These are phyloP conservation scores for Lichtheimia corymbifera DNA, from an alignment of 371 early-diverging fungal genomes.

Conservation along the genomic window DNA sequence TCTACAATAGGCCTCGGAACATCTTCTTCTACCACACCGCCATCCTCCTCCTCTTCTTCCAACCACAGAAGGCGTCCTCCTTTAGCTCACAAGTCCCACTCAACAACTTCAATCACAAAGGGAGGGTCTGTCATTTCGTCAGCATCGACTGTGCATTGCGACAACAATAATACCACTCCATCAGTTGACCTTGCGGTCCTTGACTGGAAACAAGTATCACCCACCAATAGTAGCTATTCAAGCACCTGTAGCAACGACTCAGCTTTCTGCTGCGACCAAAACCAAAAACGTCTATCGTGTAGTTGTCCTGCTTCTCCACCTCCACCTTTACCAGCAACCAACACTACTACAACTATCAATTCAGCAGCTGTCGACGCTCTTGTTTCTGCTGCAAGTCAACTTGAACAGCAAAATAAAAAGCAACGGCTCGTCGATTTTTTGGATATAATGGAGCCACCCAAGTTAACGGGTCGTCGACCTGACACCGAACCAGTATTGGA, in stretches of 20 bases:
- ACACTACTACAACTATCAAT: slow-evolving; percentile 2
- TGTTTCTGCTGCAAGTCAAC: slow-evolving; percentile 14
- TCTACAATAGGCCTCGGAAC: slow-evolving; percentile 1
- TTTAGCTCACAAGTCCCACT: slow-evolving; percentile 25
- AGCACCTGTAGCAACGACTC: slow-evolving; percentile 1
- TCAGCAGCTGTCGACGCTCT: slow-evolving; percentile 21
- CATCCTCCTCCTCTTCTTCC: background rate
- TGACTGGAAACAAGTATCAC: slow-evolving; percentile 9
- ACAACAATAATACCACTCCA: background rate
- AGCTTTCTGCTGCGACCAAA: slow-evolving; percentile 3
- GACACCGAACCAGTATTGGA: slow-evolving; percentile 59
- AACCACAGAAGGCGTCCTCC: slow-evolving; percentile 14
- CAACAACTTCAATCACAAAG: slow-evolving; percentile 30
- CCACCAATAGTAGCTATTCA: slow-evolving; percentile 3
- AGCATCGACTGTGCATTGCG: slow-evolving; percentile 11
- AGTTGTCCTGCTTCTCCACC: background rate
- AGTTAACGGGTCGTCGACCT: slow-evolving; percentile 40
- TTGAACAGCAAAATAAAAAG: slow-evolving; percentile 12
- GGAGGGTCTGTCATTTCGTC: slow-evolving; percentile 21
- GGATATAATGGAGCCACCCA: slow-evolving; percentile 19
- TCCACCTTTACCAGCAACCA: slow-evolving; percentile 1
- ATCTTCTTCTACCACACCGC: background rate
- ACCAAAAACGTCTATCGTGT: too few species aligned
- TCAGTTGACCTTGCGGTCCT: slow-evolving; percentile 5
- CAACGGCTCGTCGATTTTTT: slow-evolving; percentile 10